Evolutionary conservation across 2,329 filamentous ascomycete genomes (phyloP).

Genomic region (Colletotrichum simmondsii): DNA sequence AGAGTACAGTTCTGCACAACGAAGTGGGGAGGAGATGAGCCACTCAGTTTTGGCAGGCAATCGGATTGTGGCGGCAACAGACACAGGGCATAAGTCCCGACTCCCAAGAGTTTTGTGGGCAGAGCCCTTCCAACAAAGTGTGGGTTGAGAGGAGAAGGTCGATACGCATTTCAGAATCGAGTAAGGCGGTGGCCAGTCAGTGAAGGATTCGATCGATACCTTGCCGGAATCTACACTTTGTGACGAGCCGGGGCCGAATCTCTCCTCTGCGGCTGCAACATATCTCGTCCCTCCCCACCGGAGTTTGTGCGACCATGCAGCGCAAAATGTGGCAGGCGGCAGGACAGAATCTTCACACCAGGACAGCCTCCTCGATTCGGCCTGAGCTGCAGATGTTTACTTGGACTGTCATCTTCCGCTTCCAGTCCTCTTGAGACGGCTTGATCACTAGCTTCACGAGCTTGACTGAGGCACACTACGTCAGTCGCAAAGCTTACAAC

Average conservation of each 20-base stretch:
- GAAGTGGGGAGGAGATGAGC: neutral
- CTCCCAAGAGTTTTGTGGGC: no score
- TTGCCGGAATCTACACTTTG: neutral
- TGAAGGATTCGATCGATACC: neutral
- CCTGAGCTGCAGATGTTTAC: no score
- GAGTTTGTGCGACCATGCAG: conserved; percentile 10
- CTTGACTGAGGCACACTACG: conserved; percentile 5
- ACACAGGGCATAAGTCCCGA: neutral
- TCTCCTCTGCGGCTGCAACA: conserved; percentile 21
- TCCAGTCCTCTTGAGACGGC: neutral
- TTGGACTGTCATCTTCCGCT: no score
- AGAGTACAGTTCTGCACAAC: neutral
- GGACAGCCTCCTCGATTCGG: neutral
- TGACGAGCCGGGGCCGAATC: conserved; percentile 9
- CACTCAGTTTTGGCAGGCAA: conserved; percentile 8
- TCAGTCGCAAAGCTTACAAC: conserved; percentile 13
- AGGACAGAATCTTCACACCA: neutral
- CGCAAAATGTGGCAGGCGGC: neutral
- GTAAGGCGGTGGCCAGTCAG: conserved; percentile 18
- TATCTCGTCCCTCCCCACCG: neutral
- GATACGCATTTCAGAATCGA: neutral
- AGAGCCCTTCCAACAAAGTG: neutral
- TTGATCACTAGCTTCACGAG: neutral
- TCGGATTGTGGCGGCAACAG: conserved; percentile 7
- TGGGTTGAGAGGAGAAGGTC: conserved; percentile 1